Evolutionary conservation across 352 stramenopile species (phyloP).

Genomic region (Phytophthora quininea): DNA sequence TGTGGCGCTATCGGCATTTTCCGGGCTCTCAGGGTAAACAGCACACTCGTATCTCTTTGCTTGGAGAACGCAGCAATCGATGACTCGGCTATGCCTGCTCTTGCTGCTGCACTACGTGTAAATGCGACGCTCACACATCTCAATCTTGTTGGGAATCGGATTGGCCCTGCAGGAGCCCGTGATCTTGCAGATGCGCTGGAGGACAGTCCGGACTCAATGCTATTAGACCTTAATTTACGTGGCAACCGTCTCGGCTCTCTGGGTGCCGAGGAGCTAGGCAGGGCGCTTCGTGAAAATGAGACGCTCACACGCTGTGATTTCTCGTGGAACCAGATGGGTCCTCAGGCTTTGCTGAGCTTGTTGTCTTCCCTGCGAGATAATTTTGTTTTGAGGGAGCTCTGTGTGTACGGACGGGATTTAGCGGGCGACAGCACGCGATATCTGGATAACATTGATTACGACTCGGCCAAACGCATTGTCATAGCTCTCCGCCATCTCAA

Average conservation of each 20-base stretch:
- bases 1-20: conserved; percentile 54
- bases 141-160: conserved; percentile 53
- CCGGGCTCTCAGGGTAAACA: conserved; percentile 58
- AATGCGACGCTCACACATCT: conserved; percentile 71
- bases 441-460: conserved; percentile 62
- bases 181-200: conserved; percentile 64
- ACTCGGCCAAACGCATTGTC: conserved; percentile 54
- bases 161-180: conserved; percentile 53
- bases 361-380: conserved; percentile 56
- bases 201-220: conserved; percentile 62
- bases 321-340: conserved; percentile 69
- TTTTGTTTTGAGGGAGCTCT: conserved; percentile 58
- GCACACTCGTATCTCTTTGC: conserved; percentile 46
- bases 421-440: conserved; percentile 47
- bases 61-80: conserved; percentile 55
- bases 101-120: conserved; percentile 61
- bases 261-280: conserved; percentile 45
- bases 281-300: conserved; percentile 70
- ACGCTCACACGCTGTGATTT: conserved; percentile 68
- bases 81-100: conserved; percentile 55
- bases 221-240: conserved; percentile 65
- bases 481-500: conserved; percentile 58
- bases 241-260: conserved; percentile 57
- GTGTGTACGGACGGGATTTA: conserved; percentile 57
- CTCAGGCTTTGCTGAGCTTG: conserved; percentile 47